Conservation (phyloP, 257 asterid genomes). For the Solanum verrucosum region DNA sequence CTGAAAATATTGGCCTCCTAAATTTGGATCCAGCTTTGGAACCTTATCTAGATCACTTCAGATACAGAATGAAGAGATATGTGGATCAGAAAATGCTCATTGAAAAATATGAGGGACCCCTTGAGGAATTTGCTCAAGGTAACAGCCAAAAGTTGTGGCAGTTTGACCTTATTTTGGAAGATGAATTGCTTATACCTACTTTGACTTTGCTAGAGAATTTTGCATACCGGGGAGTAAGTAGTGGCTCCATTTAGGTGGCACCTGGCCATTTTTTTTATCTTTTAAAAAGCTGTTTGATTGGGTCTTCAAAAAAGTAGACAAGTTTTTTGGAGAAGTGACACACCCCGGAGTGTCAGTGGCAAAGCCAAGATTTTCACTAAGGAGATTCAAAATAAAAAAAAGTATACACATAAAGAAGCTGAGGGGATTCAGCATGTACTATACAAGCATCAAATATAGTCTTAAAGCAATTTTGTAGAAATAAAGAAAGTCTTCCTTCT, state of each 20-base stretch:
- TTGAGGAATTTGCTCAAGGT: conserved; percentile 85
- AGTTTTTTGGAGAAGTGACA: not conserved
- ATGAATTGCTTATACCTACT: not conserved
- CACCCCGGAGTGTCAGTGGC: not conserved
- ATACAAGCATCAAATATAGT: not conserved
- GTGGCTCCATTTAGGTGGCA: not conserved
- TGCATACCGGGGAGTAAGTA: not conserved
- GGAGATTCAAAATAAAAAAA: not conserved
- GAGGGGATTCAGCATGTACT: not conserved
- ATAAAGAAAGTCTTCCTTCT: not conserved
- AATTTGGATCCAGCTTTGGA: conserved; percentile 54
- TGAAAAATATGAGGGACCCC: conserved; percentile 64
- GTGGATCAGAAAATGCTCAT: conserved; percentile 58
- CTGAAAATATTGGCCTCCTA: conserved; percentile 41
- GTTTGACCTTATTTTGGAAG: not conserved
- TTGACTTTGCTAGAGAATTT: not conserved
- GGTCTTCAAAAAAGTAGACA: not conserved
- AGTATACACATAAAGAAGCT: not conserved
- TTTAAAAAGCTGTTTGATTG: not conserved
- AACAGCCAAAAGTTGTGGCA: conserved; percentile 15
- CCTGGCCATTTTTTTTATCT: not conserved
- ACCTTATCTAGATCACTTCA: conserved; percentile 68
- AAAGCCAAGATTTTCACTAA: not conserved
- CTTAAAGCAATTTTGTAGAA: not conserved
- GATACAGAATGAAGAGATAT: conserved; percentile 52